Percentiles rank a stretch among this genome's conserved stretches.
These are phyloP conservation scores for Blastobotrys aristatus DNA, from an alignment of 1,139 yeast species.

Conservation along the genomic window DNA sequence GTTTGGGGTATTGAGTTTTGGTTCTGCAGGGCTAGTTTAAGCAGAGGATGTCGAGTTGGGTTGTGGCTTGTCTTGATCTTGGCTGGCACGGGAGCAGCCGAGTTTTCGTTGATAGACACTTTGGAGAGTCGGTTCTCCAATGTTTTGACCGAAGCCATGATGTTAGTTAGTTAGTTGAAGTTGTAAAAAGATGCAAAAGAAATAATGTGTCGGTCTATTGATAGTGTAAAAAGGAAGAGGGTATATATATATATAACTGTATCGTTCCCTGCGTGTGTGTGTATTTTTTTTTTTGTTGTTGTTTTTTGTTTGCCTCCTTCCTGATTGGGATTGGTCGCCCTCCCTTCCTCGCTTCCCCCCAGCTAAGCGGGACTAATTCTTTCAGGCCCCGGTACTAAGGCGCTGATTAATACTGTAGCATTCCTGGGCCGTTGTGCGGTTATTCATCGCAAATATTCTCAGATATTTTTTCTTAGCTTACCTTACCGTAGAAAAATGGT, in stretches of 20 bases:
- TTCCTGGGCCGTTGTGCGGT: no score
- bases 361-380: no score
- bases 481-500: no score
- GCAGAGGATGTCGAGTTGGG: conserved; percentile 26
- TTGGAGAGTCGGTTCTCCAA: conserved; percentile 25
- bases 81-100: conserved; percentile 8
- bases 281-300: neutral
- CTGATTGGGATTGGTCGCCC: no score
- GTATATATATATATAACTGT: neutral
- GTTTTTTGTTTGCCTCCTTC: conserved; percentile 1
- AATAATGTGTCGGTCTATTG: neutral
- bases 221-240: neutral
- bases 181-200: no score
- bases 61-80: conserved; percentile 5
- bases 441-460: no score
- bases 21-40: conserved; percentile 30
- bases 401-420: no score
- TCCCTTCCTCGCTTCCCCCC: no score
- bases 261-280: neutral
- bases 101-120: conserved; percentile 25
- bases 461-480: no score
- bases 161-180: no score
- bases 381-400: no score
- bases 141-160: conserved; percentile 19
- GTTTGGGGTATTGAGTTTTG: conserved; percentile 24